A percentile compares a stretch with the other conserved stretches of the same genome.
These are phyloP conservation scores for Talaromyces sp. DNA, from an alignment of 2,329 filamentous ascomycete genomes.

Conservation along the genomic window DNA sequence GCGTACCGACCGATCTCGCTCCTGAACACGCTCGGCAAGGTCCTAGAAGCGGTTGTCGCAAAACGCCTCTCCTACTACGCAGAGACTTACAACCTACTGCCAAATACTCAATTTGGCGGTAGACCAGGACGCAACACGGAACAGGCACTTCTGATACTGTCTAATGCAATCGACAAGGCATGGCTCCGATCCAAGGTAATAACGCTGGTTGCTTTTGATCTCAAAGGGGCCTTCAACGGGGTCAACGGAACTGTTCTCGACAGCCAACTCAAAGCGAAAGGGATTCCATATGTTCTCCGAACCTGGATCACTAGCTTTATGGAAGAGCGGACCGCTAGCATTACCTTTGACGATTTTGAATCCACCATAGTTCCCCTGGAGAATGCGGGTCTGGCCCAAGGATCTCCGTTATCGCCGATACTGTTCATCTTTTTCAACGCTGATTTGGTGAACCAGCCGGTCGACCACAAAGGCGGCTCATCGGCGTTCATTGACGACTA, in stretches of 20 bases:
- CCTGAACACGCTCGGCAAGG: slow-evolving; percentile 27
- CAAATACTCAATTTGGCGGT: slow-evolving; percentile 26
- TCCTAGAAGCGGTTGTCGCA: slow-evolving; percentile 25
- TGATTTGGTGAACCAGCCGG: slow-evolving; percentile 25
- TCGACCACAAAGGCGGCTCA: slow-evolving; percentile 23
- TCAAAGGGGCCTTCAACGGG: slow-evolving; percentile 25
- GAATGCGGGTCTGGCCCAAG: slow-evolving; percentile 16
- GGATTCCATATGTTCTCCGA: too few relatives aligned
- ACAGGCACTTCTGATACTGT: slow-evolving; percentile 19
- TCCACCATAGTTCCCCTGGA: slow-evolving; percentile 12
- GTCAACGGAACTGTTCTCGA: slow-evolving; percentile 23
- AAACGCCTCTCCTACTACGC: slow-evolving; percentile 23
- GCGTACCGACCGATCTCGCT: slow-evolving; percentile 30
- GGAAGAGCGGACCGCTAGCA: slow-evolving; percentile 8
- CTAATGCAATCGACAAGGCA: slow-evolving; percentile 23
- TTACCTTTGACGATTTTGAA: slow-evolving; percentile 24
- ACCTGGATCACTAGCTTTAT: slow-evolving; percentile 28
- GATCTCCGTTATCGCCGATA: slow-evolving; percentile 27
- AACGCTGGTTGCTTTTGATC: slow-evolving; percentile 24
- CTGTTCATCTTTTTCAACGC: slow-evolving; percentile 32
- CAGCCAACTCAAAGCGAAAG: slow-evolving; percentile 7
- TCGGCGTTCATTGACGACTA: slow-evolving; percentile 35
- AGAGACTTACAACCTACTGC: slow-evolving; percentile 26
- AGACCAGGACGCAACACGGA: too few relatives aligned
- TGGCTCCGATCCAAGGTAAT: slow-evolving; percentile 23